Conservation (phyloP, 352 stramenopile species). For the Aphanomyces invadans region DNA sequence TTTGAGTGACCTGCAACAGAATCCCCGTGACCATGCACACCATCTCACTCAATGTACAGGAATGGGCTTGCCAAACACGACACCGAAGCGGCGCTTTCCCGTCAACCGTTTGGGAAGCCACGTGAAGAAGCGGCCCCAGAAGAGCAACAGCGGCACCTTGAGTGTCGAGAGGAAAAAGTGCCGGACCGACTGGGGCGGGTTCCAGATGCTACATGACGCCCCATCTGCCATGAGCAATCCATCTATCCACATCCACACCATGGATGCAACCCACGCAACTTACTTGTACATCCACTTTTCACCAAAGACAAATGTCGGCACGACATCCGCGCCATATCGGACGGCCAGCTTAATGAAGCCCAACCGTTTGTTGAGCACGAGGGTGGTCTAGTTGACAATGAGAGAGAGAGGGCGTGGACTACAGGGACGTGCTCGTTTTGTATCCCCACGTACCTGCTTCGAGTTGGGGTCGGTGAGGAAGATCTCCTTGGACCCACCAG, state of each 20-base stretch:
- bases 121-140: constrained; percentile 65
- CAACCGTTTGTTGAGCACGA: constrained; percentile 71
- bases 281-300: constrained; percentile 79
- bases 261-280: constrained; percentile 21
- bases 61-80: constrained; percentile 71
- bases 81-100: constrained; percentile 51
- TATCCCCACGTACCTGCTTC: constrained; percentile 43
- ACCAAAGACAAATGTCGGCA: constrained; percentile 68
- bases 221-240: background rate
- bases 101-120: constrained; percentile 61
- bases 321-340: constrained; percentile 60
- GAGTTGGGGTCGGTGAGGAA: constrained; percentile 65
- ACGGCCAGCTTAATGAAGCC: constrained; percentile 79
- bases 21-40: background rate
- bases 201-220: constrained; percentile 70
- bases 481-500: constrained; percentile 67
- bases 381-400: constrained; percentile 40
- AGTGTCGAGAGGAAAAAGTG: constrained; percentile 59
- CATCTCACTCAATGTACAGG: constrained; percentile 19
- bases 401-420: background rate
- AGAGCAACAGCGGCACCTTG: constrained; percentile 67
- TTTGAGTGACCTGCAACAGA: constrained; percentile 31
- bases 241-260: background rate
- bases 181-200: constrained; percentile 48
- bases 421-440: too few species aligned